A percentile compares a stretch with the other conserved stretches of the same genome.
These are phyloP conservation scores for Erythrobasidium hasegawianum DNA, from an alignment of 1,284 basidiomycete genomes.

Conservation along the genomic window DNA sequence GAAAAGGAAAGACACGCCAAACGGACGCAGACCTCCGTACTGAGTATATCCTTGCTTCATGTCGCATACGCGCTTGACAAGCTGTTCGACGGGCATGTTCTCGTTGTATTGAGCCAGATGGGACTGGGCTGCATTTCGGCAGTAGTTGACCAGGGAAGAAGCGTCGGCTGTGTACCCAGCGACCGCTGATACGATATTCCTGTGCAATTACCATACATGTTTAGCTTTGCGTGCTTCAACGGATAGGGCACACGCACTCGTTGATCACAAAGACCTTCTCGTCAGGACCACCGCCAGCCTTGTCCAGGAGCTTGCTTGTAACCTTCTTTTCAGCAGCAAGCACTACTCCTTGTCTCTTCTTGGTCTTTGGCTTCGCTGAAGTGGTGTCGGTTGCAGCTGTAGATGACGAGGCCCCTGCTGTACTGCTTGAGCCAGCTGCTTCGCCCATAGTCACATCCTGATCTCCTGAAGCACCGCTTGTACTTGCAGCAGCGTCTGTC, in stretches of 20 bases:
- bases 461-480: conserved; percentile 24
- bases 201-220: conserved; percentile 49
- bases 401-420: conserved; percentile 9
- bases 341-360: conserved; percentile 65
- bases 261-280: conserved; percentile 98
- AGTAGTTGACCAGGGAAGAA: conserved; percentile 94
- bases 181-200: conserved; percentile 91
- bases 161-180: conserved; percentile 96
- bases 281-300: conserved; percentile 86
- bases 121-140: conserved; percentile 80
- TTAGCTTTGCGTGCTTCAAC: conserved; percentile 53
- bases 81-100: conserved; percentile 94
- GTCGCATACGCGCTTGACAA: conserved; percentile 90
- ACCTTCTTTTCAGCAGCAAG: conserved; percentile 99
- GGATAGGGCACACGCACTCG: conserved; percentile 50
- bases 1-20: conserved; percentile 93
- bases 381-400: not conserved
- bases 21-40: conserved; percentile 79
- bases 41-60: conserved; percentile 75
- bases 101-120: conserved; percentile 90
- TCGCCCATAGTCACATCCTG: conserved; percentile 41
- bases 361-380: conserved; percentile 39
- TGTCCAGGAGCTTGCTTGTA: conserved; percentile 93
- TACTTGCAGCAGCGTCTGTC: conserved; percentile 24
- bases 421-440: conserved; percentile 36